Conservation (phyloP, 164 flowering plant genomes). For the Vitis amurensis region DNA sequence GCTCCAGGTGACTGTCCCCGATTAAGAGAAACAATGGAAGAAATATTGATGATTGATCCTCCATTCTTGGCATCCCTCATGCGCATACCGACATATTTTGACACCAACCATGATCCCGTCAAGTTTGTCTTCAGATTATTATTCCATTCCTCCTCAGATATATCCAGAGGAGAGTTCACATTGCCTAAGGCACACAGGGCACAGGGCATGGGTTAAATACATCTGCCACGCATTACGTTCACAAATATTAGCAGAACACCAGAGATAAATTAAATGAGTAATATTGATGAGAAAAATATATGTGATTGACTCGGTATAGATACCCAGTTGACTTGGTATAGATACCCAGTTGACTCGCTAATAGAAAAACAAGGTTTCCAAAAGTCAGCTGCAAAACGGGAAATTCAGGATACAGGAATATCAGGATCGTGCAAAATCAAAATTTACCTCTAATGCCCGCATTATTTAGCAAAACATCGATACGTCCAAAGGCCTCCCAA, state of each 20-base stretch:
- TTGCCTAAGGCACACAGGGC: constrained; percentile 28
- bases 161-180: constrained; percentile 42
- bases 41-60: constrained; percentile 77
- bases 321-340: no score
- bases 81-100: constrained; percentile 49
- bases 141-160: constrained; percentile 76
- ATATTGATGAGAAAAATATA: no score
- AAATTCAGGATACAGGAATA: no score
- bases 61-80: constrained; percentile 55
- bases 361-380: no score
- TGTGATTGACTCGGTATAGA: no score
- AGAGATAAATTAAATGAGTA: no score
- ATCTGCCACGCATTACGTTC: no score
- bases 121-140: constrained; percentile 47
- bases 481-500: constrained; percentile 76
- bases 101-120: constrained; percentile 75
- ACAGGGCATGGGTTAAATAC: background rate
- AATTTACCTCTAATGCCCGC: constrained; percentile 76
- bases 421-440: no score
- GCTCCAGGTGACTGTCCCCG: constrained; percentile 66
- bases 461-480: constrained; percentile 71
- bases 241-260: no score
- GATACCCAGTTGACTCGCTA: no score
- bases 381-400: no score
- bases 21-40: constrained; percentile 63